Conservation (phyloP, 345 rosid genomes). For the Sonneratia alba region DNA sequence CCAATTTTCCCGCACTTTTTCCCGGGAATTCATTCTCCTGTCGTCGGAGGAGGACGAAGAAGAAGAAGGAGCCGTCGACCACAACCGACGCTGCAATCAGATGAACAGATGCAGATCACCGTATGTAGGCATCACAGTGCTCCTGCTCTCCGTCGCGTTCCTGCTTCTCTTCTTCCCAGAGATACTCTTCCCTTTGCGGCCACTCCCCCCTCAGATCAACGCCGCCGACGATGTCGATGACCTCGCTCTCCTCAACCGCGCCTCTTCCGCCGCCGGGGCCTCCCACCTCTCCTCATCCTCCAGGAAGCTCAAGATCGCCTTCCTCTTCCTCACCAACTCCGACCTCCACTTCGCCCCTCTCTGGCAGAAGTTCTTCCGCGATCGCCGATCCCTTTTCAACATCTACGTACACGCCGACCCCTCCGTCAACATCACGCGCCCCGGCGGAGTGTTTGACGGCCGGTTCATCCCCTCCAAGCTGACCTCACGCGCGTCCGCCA, state of each 20-base stretch:
- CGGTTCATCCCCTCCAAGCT: constrained; percentile 52
- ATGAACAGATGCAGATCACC: background rate
- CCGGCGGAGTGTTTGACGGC: constrained; percentile 32
- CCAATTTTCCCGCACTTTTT: background rate
- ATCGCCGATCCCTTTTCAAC: constrained; percentile 40
- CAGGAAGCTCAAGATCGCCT: constrained; percentile 65
- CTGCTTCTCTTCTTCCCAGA: constrained; percentile 42
- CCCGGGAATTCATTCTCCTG: background rate
- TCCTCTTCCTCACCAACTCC: constrained; percentile 85
- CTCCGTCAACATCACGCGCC: constrained; percentile 40
- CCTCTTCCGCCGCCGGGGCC: constrained; percentile 36
- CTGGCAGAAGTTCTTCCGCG: constrained; percentile 62
- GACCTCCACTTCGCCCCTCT: constrained; percentile 77
- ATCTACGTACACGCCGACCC: constrained; percentile 92
- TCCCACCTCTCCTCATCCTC: constrained; percentile 55
- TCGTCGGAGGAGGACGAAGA: background rate
- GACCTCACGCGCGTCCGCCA: constrained; percentile 79
- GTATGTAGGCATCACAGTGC: background rate
- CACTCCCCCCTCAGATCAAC: constrained; percentile 52
- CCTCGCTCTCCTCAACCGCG: constrained; percentile 52
- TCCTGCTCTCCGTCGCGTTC: constrained; percentile 27
- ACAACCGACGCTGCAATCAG: background rate
- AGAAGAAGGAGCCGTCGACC: background rate
- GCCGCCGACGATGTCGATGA: constrained; percentile 67
- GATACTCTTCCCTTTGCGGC: constrained; percentile 36